Evolutionary conservation across 495 filamentous ascomycete species (phyloP).

Genomic region (Penicillium canescens): DNA sequence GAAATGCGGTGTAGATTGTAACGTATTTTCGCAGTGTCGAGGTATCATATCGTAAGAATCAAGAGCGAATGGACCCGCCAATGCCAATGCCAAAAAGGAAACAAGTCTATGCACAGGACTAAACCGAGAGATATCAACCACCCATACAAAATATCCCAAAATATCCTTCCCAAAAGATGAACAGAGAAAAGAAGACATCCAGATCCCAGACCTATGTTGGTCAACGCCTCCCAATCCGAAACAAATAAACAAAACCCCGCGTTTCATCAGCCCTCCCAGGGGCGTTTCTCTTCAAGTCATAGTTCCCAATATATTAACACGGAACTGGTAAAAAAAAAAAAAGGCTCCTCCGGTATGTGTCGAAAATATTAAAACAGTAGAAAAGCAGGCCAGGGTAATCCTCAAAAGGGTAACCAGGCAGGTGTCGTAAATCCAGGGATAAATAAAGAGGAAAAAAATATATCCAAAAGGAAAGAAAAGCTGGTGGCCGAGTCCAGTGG

Average conservation of each 20-base stretch:
- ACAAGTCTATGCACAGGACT: constrained; percentile 26
- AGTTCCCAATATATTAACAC: constrained; percentile 18
- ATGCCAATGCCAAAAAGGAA: constrained; percentile 16
- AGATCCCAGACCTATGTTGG: neutral
- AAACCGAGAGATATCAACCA: constrained; percentile 13
- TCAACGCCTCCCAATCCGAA: constrained; percentile 9
- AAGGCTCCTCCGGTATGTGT: constrained; percentile 19
- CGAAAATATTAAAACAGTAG: constrained; percentile 30
- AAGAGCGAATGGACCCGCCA: constrained; percentile 14
- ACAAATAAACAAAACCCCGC: constrained; percentile 4
- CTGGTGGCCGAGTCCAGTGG: constrained; percentile 15
- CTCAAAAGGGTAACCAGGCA: neutral
- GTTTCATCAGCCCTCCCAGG: constrained; percentile 15
- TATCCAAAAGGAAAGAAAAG: constrained; percentile 16
- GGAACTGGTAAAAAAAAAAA: constrained; percentile 8
- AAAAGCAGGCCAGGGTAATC: constrained; percentile 6
- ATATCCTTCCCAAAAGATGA: constrained; percentile 10
- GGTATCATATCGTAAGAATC: constrained; percentile 32
- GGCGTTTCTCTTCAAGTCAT: constrained; percentile 15
- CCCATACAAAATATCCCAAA: constrained; percentile 15
- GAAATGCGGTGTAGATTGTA: constrained; percentile 1
- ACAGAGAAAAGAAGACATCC: constrained; percentile 4
- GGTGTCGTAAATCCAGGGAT: neutral
- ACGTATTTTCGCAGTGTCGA: constrained; percentile 1
- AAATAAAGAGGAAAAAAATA: constrained; percentile 7